phyloP scores from a whole-genome alignment of 2,329 filamentous ascomycete genomes.

The Calonectria henricotiae region DNA sequence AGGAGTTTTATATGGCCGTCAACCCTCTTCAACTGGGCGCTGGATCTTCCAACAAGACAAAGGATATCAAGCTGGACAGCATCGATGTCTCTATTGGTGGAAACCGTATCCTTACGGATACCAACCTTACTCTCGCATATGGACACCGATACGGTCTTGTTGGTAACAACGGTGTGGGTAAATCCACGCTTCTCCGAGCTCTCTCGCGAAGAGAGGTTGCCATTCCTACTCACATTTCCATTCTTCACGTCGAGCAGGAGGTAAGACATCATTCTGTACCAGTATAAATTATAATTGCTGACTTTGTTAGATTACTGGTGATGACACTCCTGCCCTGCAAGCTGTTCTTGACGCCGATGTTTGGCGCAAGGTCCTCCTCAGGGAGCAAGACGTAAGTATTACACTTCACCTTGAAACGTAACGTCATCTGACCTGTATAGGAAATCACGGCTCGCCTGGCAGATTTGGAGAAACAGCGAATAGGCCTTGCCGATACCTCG shows the following conservation, averaged over 20 bases:
- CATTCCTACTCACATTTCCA: conserved; percentile 97
- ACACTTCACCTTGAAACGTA: not conserved
- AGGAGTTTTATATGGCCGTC: conserved; percentile 99
- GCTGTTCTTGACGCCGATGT: conserved; percentile 98
- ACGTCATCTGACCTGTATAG: conserved; percentile 59
- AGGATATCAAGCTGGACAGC: conserved; percentile 98
- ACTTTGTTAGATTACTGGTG: conserved; percentile 82
- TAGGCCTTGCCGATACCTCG: conserved; percentile 90
- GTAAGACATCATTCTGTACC: conserved; percentile 63
- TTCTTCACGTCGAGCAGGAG: conserved; percentile 99
- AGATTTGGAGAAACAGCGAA: conserved; percentile 83
- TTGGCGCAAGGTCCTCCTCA: conserved; percentile 95
- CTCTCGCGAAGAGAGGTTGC: conserved; percentile 93
- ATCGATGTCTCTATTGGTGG: conserved; percentile 96
- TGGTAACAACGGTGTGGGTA: conserved; percentile 99
- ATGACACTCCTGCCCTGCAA: conserved; percentile 95
- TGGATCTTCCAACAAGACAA: conserved; percentile 86
- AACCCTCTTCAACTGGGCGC: conserved; percentile 92
- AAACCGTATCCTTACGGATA: conserved; percentile 90
- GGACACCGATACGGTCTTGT: conserved; percentile 96
- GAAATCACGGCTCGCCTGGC: conserved; percentile 86
- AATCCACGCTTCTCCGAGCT: conserved; percentile 93
- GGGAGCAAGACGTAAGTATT: conserved; percentile 83
- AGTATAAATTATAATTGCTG: conserved; percentile 14
- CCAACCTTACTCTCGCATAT: conserved; percentile 90